phyloP scores from a whole-genome alignment of 805 yeast species.

The Wickerhamomyces sydowiorum region DNA sequence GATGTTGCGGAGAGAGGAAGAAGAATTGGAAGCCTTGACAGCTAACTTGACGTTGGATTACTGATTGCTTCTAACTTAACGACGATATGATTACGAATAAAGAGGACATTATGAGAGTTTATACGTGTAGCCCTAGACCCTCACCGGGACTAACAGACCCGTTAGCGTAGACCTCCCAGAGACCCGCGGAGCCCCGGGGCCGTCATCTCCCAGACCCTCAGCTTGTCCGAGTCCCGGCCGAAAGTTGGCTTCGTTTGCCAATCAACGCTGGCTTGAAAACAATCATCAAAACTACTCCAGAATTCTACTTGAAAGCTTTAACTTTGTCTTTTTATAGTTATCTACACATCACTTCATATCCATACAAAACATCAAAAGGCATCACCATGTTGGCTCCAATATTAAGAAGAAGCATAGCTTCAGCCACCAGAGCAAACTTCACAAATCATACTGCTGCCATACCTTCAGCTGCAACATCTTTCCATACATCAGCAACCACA shows the following conservation, averaged over 20 bases:
- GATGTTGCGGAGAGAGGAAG: constrained; percentile 7
- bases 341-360: not conserved
- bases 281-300: not conserved
- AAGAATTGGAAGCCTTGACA: constrained; percentile 10
- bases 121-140: too few species aligned
- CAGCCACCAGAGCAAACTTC: not conserved
- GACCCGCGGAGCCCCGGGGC: not conserved
- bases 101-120: too few species aligned
- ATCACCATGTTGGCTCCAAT: not conserved
- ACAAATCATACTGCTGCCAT: not conserved
- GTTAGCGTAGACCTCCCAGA: too few species aligned
- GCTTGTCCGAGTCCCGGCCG: not conserved
- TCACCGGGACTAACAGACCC: not conserved
- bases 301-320: not conserved
- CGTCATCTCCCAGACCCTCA: not conserved
- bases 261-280: not conserved
- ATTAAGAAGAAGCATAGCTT: not conserved
- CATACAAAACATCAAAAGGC: not conserved
- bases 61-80: not conserved
- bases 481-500: constrained; percentile 23
- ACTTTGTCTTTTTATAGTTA: not conserved
- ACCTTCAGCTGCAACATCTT: not conserved
- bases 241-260: not conserved
- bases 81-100: not conserved
- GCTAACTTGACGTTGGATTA: constrained; percentile 2